Evolutionary conservation across 257 asterid genomes (phyloP).

Genomic region (Lithospermum erythrorhizon): DNA sequence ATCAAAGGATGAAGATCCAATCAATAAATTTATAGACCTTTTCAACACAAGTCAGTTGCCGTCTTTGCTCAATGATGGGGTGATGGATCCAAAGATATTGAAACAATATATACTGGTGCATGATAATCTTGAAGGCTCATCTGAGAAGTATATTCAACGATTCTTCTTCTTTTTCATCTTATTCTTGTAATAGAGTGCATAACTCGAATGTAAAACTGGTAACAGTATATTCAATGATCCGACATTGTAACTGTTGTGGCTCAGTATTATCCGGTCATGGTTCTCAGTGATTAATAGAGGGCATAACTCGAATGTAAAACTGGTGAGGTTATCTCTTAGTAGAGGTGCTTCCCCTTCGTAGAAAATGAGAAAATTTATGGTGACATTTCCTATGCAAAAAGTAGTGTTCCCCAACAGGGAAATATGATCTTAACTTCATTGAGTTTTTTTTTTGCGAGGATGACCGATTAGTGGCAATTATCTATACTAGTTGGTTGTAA

Average conservation of each 20-base stretch:
- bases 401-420: neutral
- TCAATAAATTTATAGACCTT: constrained; percentile 71
- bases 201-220: too few relatives aligned
- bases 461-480: neutral
- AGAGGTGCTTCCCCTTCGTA: too few relatives aligned
- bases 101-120: constrained; percentile 83
- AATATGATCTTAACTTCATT: neutral
- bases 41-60: constrained; percentile 76
- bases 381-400: too few relatives aligned
- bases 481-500: neutral
- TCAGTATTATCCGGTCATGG: too few relatives aligned
- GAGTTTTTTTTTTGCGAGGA: neutral
- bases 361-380: too few relatives aligned
- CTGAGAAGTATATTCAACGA: constrained; percentile 44
- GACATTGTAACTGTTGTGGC: too few relatives aligned
- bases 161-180: constrained; percentile 10
- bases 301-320: too few relatives aligned
- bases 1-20: constrained; percentile 70
- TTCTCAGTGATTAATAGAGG: too few relatives aligned
- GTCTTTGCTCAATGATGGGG: constrained; percentile 74
- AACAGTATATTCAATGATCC: too few relatives aligned
- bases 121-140: constrained; percentile 51
- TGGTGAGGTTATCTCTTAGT: too few relatives aligned
- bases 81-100: constrained; percentile 93
- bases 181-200: too few relatives aligned